phyloP scores from a whole-genome alignment of 2,329 filamentous ascomycete genomes.

The Fusarium marasasianum region DNA sequence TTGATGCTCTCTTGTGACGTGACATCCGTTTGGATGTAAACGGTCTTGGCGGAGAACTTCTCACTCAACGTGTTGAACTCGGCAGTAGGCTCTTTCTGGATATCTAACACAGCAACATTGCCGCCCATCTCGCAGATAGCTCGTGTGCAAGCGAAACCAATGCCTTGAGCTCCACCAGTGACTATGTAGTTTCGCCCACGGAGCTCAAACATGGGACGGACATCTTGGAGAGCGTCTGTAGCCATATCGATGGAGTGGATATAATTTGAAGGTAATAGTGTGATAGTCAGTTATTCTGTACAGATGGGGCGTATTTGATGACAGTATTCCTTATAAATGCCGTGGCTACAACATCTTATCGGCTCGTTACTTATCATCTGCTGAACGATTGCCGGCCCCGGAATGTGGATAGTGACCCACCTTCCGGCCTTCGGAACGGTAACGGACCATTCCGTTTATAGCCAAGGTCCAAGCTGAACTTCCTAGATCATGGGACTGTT shows the following conservation, averaged over 20 bases:
- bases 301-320: background rate
- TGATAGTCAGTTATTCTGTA: background rate
- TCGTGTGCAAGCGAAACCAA: conserved; percentile 50
- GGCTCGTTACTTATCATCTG: background rate
- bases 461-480: background rate
- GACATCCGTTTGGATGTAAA: conserved; percentile 47
- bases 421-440: conserved; percentile 23
- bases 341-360: background rate
- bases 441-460: conserved; percentile 1
- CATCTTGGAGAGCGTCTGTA: conserved; percentile 17
- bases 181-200: conserved; percentile 49
- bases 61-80: conserved; percentile 41
- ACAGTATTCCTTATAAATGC: background rate
- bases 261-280: background rate
- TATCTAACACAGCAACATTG: conserved; percentile 51
- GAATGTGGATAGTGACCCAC: conserved; percentile 6
- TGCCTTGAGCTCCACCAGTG: conserved; percentile 52
- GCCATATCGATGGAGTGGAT: background rate
- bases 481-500: background rate
- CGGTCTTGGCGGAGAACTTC: conserved; percentile 38
- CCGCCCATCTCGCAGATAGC: conserved; percentile 54
- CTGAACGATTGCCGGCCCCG: background rate
- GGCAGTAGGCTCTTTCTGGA: conserved; percentile 44
- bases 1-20: conserved; percentile 44
- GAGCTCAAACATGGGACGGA: conserved; percentile 46